Conservation (phyloP, 495 filamentous ascomycete species). For the Annulohypoxylon nitens region DNA sequence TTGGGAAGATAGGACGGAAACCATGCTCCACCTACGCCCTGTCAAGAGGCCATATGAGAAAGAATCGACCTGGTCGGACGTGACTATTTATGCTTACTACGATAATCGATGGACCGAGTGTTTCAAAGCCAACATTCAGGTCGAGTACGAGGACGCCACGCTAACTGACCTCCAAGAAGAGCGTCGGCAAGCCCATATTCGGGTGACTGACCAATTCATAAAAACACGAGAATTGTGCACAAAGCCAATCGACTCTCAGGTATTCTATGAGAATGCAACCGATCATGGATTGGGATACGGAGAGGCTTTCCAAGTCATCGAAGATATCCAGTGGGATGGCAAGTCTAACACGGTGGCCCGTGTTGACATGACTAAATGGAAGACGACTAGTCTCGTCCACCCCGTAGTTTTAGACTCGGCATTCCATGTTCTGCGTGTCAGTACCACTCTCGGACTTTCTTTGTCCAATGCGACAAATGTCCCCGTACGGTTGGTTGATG, state of each 20-base stretch:
- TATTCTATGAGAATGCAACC: slow-evolving; percentile 47
- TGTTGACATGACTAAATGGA: slow-evolving; percentile 43
- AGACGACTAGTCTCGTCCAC: slow-evolving; percentile 54
- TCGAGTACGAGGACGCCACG: slow-evolving; percentile 49
- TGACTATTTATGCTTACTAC: slow-evolving; percentile 45
- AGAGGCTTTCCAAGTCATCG: slow-evolving; percentile 47
- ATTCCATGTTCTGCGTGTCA: slow-evolving; percentile 53
- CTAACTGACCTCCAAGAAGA: slow-evolving; percentile 48
- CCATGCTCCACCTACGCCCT: slow-evolving; percentile 48
- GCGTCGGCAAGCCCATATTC: slow-evolving; percentile 25
- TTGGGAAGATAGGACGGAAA: slow-evolving; percentile 50
- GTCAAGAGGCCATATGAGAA: slow-evolving; percentile 44
- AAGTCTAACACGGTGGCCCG: slow-evolving; percentile 35
- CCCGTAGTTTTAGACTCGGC: slow-evolving; percentile 56
- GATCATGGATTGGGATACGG: slow-evolving; percentile 48
- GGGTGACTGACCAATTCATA: slow-evolving; percentile 16
- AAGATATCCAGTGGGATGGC: slow-evolving; percentile 50
- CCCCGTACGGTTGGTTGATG: slow-evolving; percentile 44
- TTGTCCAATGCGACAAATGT: slow-evolving; percentile 43
- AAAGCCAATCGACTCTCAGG: slow-evolving; percentile 38
- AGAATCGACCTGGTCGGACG: slow-evolving; percentile 46
- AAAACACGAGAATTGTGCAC: slow-evolving; percentile 35
- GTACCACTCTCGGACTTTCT: slow-evolving; percentile 39
- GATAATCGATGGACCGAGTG: slow-evolving; percentile 49
- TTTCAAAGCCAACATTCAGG: slow-evolving; percentile 50